A percentile compares a stretch with the other conserved stretches of the same genome.
phyloP scores from a whole-genome alignment of 345 rosid species.

The Erodium maritimum region DNA sequence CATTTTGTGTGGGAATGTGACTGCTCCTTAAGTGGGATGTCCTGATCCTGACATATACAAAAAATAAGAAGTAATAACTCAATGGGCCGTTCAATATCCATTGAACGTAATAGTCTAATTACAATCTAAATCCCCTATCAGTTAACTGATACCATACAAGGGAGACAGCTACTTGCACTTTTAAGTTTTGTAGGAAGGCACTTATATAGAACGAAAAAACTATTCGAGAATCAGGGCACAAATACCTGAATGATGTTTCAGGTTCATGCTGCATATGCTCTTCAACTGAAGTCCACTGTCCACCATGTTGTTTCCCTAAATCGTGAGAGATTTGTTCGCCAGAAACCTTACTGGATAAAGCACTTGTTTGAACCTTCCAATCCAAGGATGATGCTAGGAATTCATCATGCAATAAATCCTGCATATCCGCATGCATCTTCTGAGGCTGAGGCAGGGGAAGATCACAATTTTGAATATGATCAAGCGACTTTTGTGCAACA shows the following conservation, averaged over 20 bases:
- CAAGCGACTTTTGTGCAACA: constrained; percentile 76
- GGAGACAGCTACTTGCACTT: too few relatives aligned
- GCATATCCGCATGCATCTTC: constrained; percentile 25
- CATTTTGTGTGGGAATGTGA: too few relatives aligned
- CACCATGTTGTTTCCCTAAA: constrained; percentile 1
- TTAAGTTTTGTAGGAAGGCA: too few relatives aligned
- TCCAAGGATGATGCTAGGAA: constrained; percentile 16
- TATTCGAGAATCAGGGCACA: background rate
- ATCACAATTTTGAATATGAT: constrained; percentile 70
- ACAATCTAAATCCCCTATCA: too few relatives aligned
- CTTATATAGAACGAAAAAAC: too few relatives aligned
- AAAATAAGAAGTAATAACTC: too few relatives aligned
- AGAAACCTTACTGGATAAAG: constrained; percentile 6
- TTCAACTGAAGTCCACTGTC: constrained; percentile 21
- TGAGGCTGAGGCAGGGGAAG: constrained; percentile 72
- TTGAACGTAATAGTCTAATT: too few relatives aligned
- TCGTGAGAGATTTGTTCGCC: background rate
- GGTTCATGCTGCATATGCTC: constrained; percentile 16
- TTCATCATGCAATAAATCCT: constrained; percentile 21
- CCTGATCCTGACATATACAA: too few relatives aligned
- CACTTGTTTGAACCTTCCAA: constrained; percentile 10
- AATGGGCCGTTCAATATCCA: too few relatives aligned
- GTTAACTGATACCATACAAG: too few relatives aligned
- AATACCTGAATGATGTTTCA: constrained; percentile 33
- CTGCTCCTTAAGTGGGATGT: too few relatives aligned